Evolutionary conservation across 1,139 yeast genomes (phyloP).

Genomic region (Blastobotrys indianensis): DNA sequence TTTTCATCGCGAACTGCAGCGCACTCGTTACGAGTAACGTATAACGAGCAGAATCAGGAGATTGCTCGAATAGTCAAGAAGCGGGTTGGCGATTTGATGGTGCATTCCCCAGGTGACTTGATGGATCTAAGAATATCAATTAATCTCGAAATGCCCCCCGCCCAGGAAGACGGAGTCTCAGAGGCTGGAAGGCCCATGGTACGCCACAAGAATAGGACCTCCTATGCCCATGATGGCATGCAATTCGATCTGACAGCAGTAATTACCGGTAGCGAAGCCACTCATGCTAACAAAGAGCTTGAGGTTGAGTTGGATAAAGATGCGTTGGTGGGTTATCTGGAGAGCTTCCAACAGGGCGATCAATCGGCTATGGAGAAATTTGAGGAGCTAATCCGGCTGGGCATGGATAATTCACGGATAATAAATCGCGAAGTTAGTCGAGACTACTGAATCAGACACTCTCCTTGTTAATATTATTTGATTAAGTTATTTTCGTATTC

Average conservation of each 20-base stretch:
- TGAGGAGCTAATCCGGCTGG: constrained; percentile 31
- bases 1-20: constrained; percentile 27
- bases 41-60: constrained; percentile 30
- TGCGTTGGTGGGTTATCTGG: constrained; percentile 59
- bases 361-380: constrained; percentile 32
- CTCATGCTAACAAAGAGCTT: constrained; percentile 27
- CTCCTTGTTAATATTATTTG: background rate
- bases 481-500: background rate
- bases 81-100: constrained; percentile 61
- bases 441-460: background rate
- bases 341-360: constrained; percentile 30
- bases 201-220: constrained; percentile 46
- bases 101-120: constrained; percentile 70
- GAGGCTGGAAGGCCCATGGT: constrained; percentile 34
- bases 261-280: constrained; percentile 17
- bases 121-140: constrained; percentile 71
- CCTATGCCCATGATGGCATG: constrained; percentile 29
- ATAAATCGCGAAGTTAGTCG: constrained; percentile 8
- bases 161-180: constrained; percentile 27
- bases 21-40: constrained; percentile 34
- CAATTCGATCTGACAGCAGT: constrained; percentile 34
- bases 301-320: constrained; percentile 62
- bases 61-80: constrained; percentile 66
- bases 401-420: constrained; percentile 30
- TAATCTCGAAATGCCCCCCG: constrained; percentile 62